Conservation (phyloP, 2,329 filamentous ascomycete species). For the Stagonosporopsis vannaccii region DNA sequence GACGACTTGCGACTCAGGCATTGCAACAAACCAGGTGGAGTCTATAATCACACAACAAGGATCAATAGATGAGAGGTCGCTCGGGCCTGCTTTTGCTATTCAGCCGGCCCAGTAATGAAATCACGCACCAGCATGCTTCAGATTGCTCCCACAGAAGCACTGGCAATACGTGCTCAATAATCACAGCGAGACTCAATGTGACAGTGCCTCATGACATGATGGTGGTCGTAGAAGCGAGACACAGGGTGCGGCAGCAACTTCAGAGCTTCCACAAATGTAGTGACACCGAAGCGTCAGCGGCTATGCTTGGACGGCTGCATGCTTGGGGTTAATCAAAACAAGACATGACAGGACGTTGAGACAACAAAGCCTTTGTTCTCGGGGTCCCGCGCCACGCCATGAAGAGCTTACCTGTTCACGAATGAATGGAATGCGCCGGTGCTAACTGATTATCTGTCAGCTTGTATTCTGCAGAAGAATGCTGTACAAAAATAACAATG, state of each 20-base stretch:
- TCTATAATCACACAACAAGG: not conserved
- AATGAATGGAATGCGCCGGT: not conserved
- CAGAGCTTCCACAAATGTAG: constrained; percentile 13
- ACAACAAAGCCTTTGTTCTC: constrained; percentile 20
- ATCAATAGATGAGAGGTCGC: not conserved
- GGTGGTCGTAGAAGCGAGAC: not conserved
- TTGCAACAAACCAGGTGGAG: not conserved
- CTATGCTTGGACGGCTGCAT: constrained; percentile 13
- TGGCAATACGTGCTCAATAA: not conserved
- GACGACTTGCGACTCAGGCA: not conserved
- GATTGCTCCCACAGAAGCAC: not conserved
- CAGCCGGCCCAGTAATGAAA: constrained; percentile 11
- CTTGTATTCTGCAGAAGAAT: constrained; percentile 6
- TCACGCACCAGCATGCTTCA: not conserved
- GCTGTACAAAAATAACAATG: not conserved
- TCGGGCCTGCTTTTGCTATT: constrained; percentile 4
- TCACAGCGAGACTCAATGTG: not conserved
- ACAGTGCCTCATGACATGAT: not conserved
- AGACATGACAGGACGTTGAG: constrained; percentile 11
- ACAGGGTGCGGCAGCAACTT: constrained; percentile 4
- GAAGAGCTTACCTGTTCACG: not conserved
- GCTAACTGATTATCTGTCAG: not conserved
- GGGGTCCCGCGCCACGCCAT: not conserved
- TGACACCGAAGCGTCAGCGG: constrained; percentile 27
- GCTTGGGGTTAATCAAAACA: constrained; percentile 10